Base-by-base conservation (phyloP, 768 basidiomycete genomes). In the Pulveroboletus sp. region DNA sequence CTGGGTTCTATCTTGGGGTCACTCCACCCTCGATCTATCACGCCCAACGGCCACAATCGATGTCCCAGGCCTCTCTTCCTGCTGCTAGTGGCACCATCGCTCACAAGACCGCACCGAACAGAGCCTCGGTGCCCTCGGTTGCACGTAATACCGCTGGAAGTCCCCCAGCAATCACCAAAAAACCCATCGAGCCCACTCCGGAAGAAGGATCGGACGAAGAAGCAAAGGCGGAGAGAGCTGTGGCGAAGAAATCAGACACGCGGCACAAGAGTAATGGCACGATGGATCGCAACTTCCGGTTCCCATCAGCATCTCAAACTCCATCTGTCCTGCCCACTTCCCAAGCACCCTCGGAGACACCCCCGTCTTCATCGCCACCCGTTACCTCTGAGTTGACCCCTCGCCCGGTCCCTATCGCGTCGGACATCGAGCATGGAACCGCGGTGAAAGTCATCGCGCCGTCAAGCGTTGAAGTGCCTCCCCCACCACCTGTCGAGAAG, bases 401-500 rank as follows among this genome's bases (percentile, higher is more conserved):
- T 12, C n/a, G n/a, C n/a, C n/a, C n/a, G n/a, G n/a, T n/a, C n/a
- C n/a, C n/a, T n/a, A 35, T 51, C 3, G 48, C 35, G n/a, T 39
- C 42, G 10, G 47, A 56, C 4, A n/a, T 33, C 7, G 58, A 58
- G 39, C 49, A 43, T 49, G 39, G 36, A 26, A 43, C 47, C 27
- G 51, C 43, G 5, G 59, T 68, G 6, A 64, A 55, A 24, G 69
- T 82, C 4, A 71, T 84, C 21, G 75, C 80, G 17, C 82, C 84
- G 2, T 76, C 81, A 21, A 82, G 72, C 46, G 83, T 86, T 11
- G 86, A 90, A 61, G 83, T 90, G 6, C 88, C 86, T 4, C 83
- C 88, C 0, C 89, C 89, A 4, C 86, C 88, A 24, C 86, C 85
- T 0, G 76, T 87, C 12, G 84, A 86, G 63, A 89, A 91, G 69